These are phyloP conservation scores for Apiospora saccharicola DNA, from an alignment of 2,329 filamentous ascomycete species.

Conservation along the genomic window DNA sequence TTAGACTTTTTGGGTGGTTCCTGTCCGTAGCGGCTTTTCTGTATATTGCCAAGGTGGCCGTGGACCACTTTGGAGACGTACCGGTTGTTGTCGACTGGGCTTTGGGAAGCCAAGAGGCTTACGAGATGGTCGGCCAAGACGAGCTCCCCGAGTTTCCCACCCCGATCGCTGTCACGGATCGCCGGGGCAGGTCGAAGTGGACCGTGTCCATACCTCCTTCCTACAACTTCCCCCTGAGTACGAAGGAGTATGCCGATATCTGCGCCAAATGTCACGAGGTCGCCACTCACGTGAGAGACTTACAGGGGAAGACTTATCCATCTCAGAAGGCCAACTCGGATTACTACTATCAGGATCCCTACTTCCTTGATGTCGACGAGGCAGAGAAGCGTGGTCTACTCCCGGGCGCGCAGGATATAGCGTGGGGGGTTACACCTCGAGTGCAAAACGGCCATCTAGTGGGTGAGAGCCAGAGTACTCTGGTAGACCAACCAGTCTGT, in stretches of 20 bases:
- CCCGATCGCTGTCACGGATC: conserved; percentile 74
- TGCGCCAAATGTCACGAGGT: conserved; percentile 73
- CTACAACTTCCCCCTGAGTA: conserved; percentile 70
- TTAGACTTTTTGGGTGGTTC: conserved; percentile 64
- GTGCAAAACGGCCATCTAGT: conserved; percentile 48
- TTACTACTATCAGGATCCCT: conserved; percentile 69
- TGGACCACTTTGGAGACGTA: conserved; percentile 42
- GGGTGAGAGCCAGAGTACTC: conserved; percentile 52
- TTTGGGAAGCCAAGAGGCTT: conserved; percentile 54
- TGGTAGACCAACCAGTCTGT: conserved; percentile 65
- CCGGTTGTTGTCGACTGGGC: conserved; percentile 49
- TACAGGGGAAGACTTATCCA: conserved; percentile 51
- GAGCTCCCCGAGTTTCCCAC: conserved; percentile 75
- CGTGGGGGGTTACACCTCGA: conserved; percentile 47
- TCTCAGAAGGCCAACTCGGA: conserved; percentile 54
- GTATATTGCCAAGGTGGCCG: conserved; percentile 52
- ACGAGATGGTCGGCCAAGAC: conserved; percentile 72
- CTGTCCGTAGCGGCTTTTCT: conserved; percentile 57
- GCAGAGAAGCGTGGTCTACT: conserved; percentile 72
- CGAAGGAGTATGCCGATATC: conserved; percentile 73
- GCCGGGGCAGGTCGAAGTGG: conserved; percentile 73
- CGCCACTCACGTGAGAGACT: conserved; percentile 62
- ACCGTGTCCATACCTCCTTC: conserved; percentile 79
- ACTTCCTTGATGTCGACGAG: conserved; percentile 78
- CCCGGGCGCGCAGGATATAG: conserved; percentile 50